Evolutionary conservation across 306 rosid genomes (phyloP).

Genomic region (Dicorynia guianensis): DNA sequence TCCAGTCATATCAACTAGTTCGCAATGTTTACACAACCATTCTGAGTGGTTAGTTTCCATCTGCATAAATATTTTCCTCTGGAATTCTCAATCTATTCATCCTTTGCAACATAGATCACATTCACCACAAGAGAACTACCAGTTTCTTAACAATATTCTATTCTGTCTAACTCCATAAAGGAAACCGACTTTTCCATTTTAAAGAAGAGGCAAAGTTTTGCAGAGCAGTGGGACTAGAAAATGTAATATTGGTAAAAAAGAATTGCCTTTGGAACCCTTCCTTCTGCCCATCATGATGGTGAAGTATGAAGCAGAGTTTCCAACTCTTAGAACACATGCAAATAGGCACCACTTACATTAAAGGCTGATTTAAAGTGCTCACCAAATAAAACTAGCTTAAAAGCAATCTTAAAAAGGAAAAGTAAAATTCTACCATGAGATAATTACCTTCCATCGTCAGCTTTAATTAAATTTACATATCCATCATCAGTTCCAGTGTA

Average conservation of each 20-base stretch:
- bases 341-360: constrained; percentile 30
- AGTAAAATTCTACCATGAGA: constrained; percentile 35
- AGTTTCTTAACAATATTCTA: constrained; percentile 19
- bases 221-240: constrained; percentile 31
- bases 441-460: constrained; percentile 84
- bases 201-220: constrained; percentile 29
- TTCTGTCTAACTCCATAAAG: constrained; percentile 25
- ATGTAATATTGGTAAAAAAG: constrained; percentile 19
- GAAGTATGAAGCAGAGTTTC: constrained; percentile 23
- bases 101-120: constrained; percentile 29
- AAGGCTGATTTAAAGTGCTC: constrained; percentile 31
- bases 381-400: constrained; percentile 20
- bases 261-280: constrained; percentile 21
- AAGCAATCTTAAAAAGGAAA: constrained; percentile 34
- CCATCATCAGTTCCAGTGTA: constrained; percentile 99
- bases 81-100: background rate
- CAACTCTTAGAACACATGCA: constrained; percentile 11
- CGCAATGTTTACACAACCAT: background rate
- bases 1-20: constrained; percentile 25
- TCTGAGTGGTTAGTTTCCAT: no score
- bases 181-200: constrained; percentile 15
- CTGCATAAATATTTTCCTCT: no score
- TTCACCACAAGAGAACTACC: constrained; percentile 23
- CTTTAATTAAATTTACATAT: constrained; percentile 91
- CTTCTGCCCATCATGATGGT: constrained; percentile 24